phyloP scores from a whole-genome alignment of 768 basidiomycete species.

The Mrakia blollopis region DNA sequence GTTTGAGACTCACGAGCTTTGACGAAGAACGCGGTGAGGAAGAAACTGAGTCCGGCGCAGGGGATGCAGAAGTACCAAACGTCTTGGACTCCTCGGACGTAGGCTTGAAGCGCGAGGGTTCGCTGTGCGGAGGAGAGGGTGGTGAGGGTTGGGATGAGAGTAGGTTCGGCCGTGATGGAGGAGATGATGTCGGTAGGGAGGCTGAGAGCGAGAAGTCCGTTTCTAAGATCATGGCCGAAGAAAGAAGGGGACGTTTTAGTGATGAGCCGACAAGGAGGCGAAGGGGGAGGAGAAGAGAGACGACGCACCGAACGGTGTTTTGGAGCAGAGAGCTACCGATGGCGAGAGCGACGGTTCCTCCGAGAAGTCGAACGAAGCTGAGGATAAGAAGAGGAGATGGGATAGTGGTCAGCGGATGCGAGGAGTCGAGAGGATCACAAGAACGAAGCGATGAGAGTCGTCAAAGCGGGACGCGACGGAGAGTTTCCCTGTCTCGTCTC shows the following conservation, averaged over 20 bases:
- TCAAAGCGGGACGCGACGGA: too few relatives aligned
- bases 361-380: slow-evolving; percentile 59
- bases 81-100: slow-evolving; percentile 55
- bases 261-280: neutral
- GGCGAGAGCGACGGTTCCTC: slow-evolving; percentile 64
- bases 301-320: slow-evolving; percentile 35
- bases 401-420: neutral
- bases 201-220: slow-evolving; percentile 44
- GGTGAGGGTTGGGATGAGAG: slow-evolving; percentile 37
- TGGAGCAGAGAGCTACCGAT: slow-evolving; percentile 59
- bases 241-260: neutral
- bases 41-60: slow-evolving; percentile 54
- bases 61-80: slow-evolving; percentile 61
- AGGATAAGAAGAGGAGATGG: neutral
- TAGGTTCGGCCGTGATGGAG: slow-evolving; percentile 36
- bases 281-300: neutral
- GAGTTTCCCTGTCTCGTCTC: too few relatives aligned
- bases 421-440: neutral
- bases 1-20: slow-evolving; percentile 49
- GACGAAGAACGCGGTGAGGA: slow-evolving; percentile 59
- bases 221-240: slow-evolving; percentile 35
- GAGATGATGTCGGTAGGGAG: slow-evolving; percentile 35
- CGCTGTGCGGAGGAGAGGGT: slow-evolving; percentile 45
- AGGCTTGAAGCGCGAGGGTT: slow-evolving; percentile 51
- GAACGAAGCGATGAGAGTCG: neutral